Base-by-base conservation (phyloP, 148 eudicot species). In the Mesembryanthemum crystallinum region DNA sequence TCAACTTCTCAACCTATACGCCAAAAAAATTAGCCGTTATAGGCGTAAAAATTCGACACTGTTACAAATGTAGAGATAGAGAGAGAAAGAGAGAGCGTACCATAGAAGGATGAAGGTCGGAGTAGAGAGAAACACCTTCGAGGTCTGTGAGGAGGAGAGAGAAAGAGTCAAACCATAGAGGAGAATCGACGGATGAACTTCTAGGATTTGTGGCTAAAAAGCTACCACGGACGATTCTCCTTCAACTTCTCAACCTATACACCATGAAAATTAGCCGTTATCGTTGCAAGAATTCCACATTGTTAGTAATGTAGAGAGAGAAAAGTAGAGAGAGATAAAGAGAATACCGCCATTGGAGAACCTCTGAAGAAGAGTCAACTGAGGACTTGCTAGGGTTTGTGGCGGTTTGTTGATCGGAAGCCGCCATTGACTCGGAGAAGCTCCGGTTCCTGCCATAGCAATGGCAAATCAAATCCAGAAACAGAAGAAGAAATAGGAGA, bases 81-180 rank as follows among this genome's bases (percentile, higher is more conserved):
- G 18, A 61, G 33, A 74, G 45, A 69, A 70, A 79, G 51, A 82
- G 14, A 73, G 79, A 64, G 65, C n/a, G 28, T 84, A 94, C 98
- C 89, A 91, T 81, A 52, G 83, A 45, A 12, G 84, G 77, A 25
- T 97, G 86, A 30, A 82, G 72, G 79, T 85, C 86, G n/a, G 89
- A 80, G 57, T 96, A 85, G 67, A 74, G 82, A 73, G 92, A 79
- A 60, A 82, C 81, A 62, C 89, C 82, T 73, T 95, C 97, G 76
- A 95, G 96, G 28, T 95, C 88, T 0, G 83, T 82, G 76, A 95
- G 92, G 20, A 90, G 77, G 76, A 78, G 82, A 59, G 86, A 57
- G 90, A 92, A 95, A 0, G 96, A 85, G 61, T 92, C 91, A 88
- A 96, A 92, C 98, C 98, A 95, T n/a, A 95, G 91, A 7, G 96